These are phyloP conservation scores for Candida dajiaensis DNA, from an alignment of 805 yeast species.

Conservation along the genomic window DNA sequence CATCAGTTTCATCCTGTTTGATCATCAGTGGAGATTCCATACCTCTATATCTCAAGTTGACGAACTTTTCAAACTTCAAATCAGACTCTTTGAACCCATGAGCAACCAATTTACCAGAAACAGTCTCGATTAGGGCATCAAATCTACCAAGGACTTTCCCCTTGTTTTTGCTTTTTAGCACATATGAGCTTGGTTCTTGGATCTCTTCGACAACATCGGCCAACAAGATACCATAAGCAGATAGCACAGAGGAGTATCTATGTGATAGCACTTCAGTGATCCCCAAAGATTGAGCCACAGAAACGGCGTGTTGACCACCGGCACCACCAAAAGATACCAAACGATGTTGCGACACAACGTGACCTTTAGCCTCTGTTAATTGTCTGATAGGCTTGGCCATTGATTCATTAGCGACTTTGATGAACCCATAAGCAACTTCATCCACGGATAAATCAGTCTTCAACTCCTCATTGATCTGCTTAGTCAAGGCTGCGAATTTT, in stretches of 20 bases:
- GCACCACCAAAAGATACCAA: constrained; percentile 90
- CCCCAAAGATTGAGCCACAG: constrained; percentile 67
- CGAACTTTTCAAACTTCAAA: constrained; percentile 53
- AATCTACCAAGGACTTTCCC: constrained; percentile 39
- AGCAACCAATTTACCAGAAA: constrained; percentile 31
- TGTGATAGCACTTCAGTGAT: constrained; percentile 67
- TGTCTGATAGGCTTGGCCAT: constrained; percentile 91
- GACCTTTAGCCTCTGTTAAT: constrained; percentile 81
- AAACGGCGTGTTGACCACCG: constrained; percentile 86
- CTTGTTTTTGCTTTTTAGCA: constrained; percentile 29
- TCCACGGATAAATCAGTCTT: constrained; percentile 42
- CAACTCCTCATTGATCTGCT: constrained; percentile 44
- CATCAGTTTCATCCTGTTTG: constrained; percentile 19
- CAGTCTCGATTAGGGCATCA: constrained; percentile 35
- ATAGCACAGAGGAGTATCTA: constrained; percentile 74
- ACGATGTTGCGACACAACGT: constrained; percentile 55
- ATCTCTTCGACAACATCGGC: constrained; percentile 80
- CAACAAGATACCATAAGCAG: constrained; percentile 84
- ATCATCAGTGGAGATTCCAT: constrained; percentile 87
- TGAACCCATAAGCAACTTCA: constrained; percentile 74
- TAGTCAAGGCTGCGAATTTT: constrained; percentile 51
- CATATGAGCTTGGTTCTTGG: constrained; percentile 64
- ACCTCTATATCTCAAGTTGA: constrained; percentile 80
- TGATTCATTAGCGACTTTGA: constrained; percentile 78
- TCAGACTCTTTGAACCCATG: constrained; percentile 50